Conservation (phyloP, 139 green algal genomes). For the Picochlorum sp. region DNA sequence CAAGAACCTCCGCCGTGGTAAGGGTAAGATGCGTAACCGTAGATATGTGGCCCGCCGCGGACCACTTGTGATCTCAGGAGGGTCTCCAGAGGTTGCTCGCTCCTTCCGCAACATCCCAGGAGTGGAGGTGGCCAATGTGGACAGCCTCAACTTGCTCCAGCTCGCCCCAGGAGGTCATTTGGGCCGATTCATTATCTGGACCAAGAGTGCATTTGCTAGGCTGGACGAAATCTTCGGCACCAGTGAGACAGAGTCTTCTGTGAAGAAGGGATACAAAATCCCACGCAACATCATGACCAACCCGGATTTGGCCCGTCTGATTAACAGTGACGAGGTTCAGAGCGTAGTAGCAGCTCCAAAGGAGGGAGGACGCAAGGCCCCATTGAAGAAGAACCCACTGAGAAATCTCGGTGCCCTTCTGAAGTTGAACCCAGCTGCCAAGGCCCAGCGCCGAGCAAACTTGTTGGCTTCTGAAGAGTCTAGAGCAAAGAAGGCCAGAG, state of each 20-base stretch:
- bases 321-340: constrained; percentile 97
- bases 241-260: constrained; percentile 42
- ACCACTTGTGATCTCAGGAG: constrained; percentile 87
- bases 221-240: constrained; percentile 88
- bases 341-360: constrained; percentile 58
- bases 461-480: constrained; percentile 41
- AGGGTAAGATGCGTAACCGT: constrained; percentile 98
- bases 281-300: constrained; percentile 85
- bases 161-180: constrained; percentile 95
- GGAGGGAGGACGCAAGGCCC: constrained; percentile 26
- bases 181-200: constrained; percentile 97
- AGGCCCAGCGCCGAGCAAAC: constrained; percentile 45
- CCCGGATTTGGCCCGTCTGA: constrained; percentile 86
- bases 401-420: constrained; percentile 92
- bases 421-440: constrained; percentile 97
- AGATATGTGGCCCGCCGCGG: constrained; percentile 90
- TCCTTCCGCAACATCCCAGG: constrained; percentile 94
- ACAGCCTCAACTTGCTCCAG: constrained; percentile 93
- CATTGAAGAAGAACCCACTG: constrained; percentile 97
- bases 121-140: constrained; percentile 82
- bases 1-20: constrained; percentile 56
- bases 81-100: constrained; percentile 77
- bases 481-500: constrained; percentile 32
- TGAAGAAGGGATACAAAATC: constrained; percentile 96
- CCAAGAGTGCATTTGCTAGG: constrained; percentile 87